Conservation (phyloP, 2,329 filamentous ascomycete species). For the Alternaria sp. region DNA sequence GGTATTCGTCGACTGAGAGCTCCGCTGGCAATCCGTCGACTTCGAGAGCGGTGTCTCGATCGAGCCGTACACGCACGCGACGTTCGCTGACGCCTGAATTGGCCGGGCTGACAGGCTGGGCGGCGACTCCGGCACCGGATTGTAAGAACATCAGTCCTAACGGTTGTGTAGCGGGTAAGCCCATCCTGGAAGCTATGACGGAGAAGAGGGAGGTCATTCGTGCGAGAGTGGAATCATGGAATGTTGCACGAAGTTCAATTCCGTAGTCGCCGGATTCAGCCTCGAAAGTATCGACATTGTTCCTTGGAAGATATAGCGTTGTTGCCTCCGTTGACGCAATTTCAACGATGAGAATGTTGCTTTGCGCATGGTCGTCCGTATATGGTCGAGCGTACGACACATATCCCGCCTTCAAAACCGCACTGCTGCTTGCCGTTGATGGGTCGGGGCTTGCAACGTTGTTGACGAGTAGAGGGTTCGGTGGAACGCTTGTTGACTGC, state of each 20-base stretch:
- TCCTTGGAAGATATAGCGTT: constrained; percentile 33
- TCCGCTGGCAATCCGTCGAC: constrained; percentile 32
- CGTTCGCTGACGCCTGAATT: constrained; percentile 75
- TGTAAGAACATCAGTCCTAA: constrained; percentile 71
- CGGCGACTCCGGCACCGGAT: constrained; percentile 63
- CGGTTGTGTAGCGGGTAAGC: constrained; percentile 65
- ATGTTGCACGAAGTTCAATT: constrained; percentile 66
- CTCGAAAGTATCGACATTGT: too few relatives aligned
- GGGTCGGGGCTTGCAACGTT: constrained; percentile 30
- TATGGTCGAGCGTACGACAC: constrained; percentile 85
- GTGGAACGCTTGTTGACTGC: constrained; percentile 26
- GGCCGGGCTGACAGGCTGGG: constrained; percentile 69
- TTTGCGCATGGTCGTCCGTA: constrained; percentile 75
- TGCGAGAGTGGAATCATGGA: constrained; percentile 73
- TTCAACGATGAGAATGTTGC: constrained; percentile 74
- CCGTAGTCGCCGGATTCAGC: not conserved
- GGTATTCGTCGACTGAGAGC: constrained; percentile 17
- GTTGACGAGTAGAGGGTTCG: constrained; percentile 36
- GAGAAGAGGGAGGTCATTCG: constrained; percentile 77
- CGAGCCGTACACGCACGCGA: constrained; percentile 58
- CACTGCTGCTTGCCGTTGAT: constrained; percentile 16
- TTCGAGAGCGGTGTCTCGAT: constrained; percentile 30
- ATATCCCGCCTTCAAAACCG: constrained; percentile 55
- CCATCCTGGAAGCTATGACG: constrained; percentile 81
- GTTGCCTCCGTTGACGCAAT: constrained; percentile 60